phyloP scores from a whole-genome alignment of 2,329 filamentous ascomycete genomes.

The Trichoderma harzianum region DNA sequence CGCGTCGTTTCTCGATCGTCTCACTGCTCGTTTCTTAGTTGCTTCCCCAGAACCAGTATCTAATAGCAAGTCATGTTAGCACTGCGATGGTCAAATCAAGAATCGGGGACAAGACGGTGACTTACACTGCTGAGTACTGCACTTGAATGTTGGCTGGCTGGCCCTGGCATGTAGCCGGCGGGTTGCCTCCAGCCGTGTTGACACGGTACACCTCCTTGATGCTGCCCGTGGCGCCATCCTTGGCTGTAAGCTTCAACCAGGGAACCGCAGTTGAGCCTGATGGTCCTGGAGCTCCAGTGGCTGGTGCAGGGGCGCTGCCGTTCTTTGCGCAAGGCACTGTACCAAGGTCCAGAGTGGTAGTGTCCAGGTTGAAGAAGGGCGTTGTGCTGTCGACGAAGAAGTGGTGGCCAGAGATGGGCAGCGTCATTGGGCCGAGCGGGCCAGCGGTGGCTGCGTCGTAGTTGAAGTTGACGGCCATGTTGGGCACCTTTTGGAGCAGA shows the following conservation, averaged over 20 bases:
- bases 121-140: constrained; percentile 81
- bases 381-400: constrained; percentile 71
- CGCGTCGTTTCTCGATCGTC: background rate
- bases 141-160: constrained; percentile 64
- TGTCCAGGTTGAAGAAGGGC: constrained; percentile 78
- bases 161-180: constrained; percentile 70
- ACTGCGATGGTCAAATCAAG: background rate
- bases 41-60: constrained; percentile 39
- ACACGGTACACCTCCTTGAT: constrained; percentile 79
- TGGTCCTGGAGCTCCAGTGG: constrained; percentile 55
- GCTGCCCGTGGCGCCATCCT: constrained; percentile 51
- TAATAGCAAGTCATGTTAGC: constrained; percentile 21
- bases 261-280: constrained; percentile 66
- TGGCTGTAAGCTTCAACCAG: constrained; percentile 71
- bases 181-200: constrained; percentile 74
- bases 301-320: constrained; percentile 59
- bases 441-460: constrained; percentile 41
- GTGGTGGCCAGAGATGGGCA: constrained; percentile 71
- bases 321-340: constrained; percentile 62
- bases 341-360: constrained; percentile 49
- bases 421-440: constrained; percentile 54
- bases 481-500: constrained; percentile 61
- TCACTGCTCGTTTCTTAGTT: background rate
- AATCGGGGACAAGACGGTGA: constrained; percentile 31
- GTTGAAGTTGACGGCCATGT: constrained; percentile 62